Conservation (phyloP, 2,329 filamentous ascomycete genomes). For the Sarocladium strictum region DNA sequence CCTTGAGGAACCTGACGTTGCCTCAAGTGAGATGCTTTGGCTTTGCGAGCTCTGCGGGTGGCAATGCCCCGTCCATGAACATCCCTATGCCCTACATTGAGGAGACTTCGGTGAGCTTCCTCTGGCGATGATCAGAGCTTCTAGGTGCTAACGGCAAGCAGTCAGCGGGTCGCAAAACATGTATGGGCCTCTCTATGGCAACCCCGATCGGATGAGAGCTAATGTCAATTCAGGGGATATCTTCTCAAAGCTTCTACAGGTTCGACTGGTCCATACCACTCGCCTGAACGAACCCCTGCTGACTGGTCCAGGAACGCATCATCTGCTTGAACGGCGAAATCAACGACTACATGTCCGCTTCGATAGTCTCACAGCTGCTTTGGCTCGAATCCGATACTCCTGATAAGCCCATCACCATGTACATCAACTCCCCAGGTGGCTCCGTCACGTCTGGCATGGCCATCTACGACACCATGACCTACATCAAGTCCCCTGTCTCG, state of each 20-base stretch:
- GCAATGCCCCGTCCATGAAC: conserved; percentile 23
- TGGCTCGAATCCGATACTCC: conserved; percentile 97
- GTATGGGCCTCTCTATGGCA: conserved; percentile 36
- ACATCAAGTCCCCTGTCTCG: conserved; percentile 86
- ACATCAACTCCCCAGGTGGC: conserved; percentile 95
- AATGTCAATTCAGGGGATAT: conserved; percentile 59
- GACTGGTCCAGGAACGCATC: conserved; percentile 67
- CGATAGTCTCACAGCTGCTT: conserved; percentile 89
- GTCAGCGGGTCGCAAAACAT: conserved; percentile 73
- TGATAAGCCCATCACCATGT: conserved; percentile 91
- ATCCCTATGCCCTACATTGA: conserved; percentile 56
- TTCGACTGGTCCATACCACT: conserved; percentile 25
- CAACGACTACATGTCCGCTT: conserved; percentile 85
- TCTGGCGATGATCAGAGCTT: not conserved
- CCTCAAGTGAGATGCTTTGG: conserved; percentile 36
- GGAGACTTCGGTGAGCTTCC: conserved; percentile 32
- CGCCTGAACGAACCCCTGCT: conserved; percentile 10
- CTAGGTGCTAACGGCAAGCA: conserved; percentile 32
- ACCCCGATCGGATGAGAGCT: not conserved
- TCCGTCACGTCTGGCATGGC: conserved; percentile 76
- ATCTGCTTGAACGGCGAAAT: conserved; percentile 89
- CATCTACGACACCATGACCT: conserved; percentile 98
- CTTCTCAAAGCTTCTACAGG: conserved; percentile 73
- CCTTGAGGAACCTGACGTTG: conserved; percentile 28
- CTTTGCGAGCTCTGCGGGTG: conserved; percentile 27